Evolutionary conservation across 73 alveolate species (phyloP).

Genomic region (Symbiodinium natans): DNA sequence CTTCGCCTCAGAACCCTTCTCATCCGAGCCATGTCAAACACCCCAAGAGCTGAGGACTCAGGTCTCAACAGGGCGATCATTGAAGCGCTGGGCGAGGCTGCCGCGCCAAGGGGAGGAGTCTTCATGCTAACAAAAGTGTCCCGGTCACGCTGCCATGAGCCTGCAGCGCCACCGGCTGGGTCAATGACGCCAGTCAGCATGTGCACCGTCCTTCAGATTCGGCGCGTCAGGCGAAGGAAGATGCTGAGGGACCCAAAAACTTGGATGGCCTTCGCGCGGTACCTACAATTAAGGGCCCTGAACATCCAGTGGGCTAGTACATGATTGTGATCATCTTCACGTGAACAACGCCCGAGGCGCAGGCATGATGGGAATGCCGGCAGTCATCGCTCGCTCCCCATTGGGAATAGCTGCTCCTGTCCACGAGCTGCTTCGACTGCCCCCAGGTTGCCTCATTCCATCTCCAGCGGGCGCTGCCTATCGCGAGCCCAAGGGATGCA

Average conservation of each 20-base stretch:
- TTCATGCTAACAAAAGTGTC: no score
- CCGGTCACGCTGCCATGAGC: no score
- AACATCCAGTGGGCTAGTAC: no score
- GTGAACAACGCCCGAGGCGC: background rate
- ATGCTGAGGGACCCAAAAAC: no score
- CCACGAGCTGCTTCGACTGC: background rate
- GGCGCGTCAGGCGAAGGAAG: background rate
- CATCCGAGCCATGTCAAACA: background rate
- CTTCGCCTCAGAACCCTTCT: constrained; percentile 34
- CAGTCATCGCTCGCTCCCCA: constrained; percentile 78
- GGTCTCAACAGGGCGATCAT: background rate
- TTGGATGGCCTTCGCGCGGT: no score
- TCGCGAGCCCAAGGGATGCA: constrained; percentile 64
- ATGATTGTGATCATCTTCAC: no score
- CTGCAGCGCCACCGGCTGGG: constrained; percentile 85
- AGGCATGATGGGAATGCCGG: constrained; percentile 70
- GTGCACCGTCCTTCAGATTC: constrained; percentile 39
- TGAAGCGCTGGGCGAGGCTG: constrained; percentile 6
- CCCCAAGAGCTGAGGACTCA: background rate
- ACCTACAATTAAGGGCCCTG: no score
- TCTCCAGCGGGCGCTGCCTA: background rate
- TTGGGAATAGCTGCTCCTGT: constrained; percentile 80
- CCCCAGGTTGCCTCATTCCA: background rate
- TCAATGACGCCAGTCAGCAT: constrained; percentile 88
- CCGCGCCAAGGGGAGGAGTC: no score